Evolutionary conservation across 257 asterid species (phyloP), one percentile per base, ranked within the genome.

Genomic region (Linaria vulgaris): DNA sequence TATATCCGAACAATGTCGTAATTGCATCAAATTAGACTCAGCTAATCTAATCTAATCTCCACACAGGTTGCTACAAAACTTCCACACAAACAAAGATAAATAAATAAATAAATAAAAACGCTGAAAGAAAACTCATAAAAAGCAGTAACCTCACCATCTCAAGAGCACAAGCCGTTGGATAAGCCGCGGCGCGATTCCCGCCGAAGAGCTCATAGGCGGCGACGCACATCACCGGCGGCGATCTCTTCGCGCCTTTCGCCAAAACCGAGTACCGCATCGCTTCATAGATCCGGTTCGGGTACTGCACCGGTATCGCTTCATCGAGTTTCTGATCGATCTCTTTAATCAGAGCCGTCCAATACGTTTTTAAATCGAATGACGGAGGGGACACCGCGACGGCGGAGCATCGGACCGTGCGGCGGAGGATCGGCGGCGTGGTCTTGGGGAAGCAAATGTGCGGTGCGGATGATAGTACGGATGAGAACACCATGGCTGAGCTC

Each of bases 111-210:
- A n/a, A n/a, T n/a, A n/a, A n/a, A 15, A 63, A 48, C 5, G 4
- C 27, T 56, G 58, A 43, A 12, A 31, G 9, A 46, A 30, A 4
- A 1, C 3, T 51, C 23, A 59, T 3, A 27, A 65, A 34, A 24
- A 4, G 0, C 16, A 13, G 7, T n/a, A 53, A 31, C 22, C 1
- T 23, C 16, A 94, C 99, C 99, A 90, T 94, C 74, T 94, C 99
- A 46, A 94, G 95, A 45, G 97, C 99, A 70, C 99, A 94, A 72
- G 97, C 99, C 44, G 96, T 94, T 65, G 99, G 99, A 79, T 82
- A 94, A 64, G 99, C 99, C 59, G 95, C 91, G 34, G 77, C 74
- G 38, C 97, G 94, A 63, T 72, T 61, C 19, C 89, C 95, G 22
- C 98, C 98, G 16, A 92, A 82, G 65, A 92, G 87, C 80, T 92